Conservation (phyloP, 257 asterid species). For the Ligustrum vulgare region DNA sequence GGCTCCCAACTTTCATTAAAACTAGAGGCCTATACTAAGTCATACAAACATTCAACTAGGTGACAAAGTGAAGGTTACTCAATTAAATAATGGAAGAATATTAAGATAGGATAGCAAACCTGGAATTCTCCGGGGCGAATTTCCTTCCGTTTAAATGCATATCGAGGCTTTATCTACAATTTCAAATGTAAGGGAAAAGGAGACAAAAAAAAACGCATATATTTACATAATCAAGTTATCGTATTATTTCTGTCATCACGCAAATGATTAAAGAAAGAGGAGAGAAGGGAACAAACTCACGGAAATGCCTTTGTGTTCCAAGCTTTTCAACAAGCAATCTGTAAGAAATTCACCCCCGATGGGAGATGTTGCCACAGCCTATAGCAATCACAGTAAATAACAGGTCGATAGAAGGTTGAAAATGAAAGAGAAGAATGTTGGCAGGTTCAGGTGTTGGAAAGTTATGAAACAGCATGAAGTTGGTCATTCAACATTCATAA, state of each 20-base stretch:
- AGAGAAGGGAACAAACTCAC: slow-evolving; percentile 42
- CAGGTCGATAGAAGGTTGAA: slow-evolving; percentile 3
- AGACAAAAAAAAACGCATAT: neutral
- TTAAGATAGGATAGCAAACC: slow-evolving; percentile 41
- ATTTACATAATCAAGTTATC: slow-evolving; percentile 18
- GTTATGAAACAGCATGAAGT: slow-evolving; percentile 20
- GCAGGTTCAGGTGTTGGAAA: slow-evolving; percentile 10
- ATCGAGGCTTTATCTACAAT: slow-evolving; percentile 88
- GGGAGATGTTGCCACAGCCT: slow-evolving; percentile 94
- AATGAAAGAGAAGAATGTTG: neutral
- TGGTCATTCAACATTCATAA: slow-evolving; percentile 21
- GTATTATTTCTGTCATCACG: slow-evolving; percentile 8
- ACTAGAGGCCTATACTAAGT: slow-evolving; percentile 10
- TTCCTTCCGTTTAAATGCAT: slow-evolving; percentile 91
- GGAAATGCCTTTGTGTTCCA: slow-evolving; percentile 79
- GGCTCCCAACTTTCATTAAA: neutral
- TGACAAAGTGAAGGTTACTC: slow-evolving; percentile 12
- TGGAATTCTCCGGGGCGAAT: slow-evolving; percentile 91
- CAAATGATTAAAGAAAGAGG: slow-evolving; percentile 12
- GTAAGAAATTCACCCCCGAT: slow-evolving; percentile 91
- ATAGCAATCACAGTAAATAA: slow-evolving; percentile 21
- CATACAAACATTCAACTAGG: slow-evolving; percentile 9
- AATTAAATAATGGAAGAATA: neutral
- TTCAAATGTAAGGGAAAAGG: slow-evolving; percentile 9
- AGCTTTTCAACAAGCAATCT: slow-evolving; percentile 91